Evolutionary conservation across 129 eudicot species (phyloP).

Genomic region (Calendula officinalis): DNA sequence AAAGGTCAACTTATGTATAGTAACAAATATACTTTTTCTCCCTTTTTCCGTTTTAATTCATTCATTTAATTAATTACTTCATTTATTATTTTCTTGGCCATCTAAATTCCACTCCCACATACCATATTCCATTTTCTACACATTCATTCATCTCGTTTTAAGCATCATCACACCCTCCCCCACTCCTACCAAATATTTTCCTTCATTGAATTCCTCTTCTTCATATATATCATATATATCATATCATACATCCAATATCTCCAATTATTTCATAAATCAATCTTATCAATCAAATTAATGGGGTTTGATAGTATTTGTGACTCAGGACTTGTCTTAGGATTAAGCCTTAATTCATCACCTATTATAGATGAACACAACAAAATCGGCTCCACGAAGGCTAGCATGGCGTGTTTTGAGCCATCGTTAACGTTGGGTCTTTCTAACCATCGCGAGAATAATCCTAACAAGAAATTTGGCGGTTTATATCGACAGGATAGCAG

Average conservation of each 20-base stretch:
- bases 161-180: slow-evolving; percentile 42
- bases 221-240: background rate
- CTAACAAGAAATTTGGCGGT: slow-evolving; percentile 16
- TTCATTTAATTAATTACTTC: slow-evolving; percentile 2
- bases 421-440: slow-evolving; percentile 66
- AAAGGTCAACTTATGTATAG: slow-evolving; percentile 35
- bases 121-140: slow-evolving; percentile 43
- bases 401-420: slow-evolving; percentile 48
- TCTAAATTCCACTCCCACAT: slow-evolving; percentile 26
- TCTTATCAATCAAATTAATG: slow-evolving; percentile 36
- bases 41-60: background rate
- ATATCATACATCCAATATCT: background rate
- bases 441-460: background rate
- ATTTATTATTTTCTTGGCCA: slow-evolving; percentile 27
- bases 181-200: slow-evolving; percentile 29
- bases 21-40: slow-evolving; percentile 4
- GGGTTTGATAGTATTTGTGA: slow-evolving; percentile 50
- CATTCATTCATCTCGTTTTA: slow-evolving; percentile 47
- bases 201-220: slow-evolving; percentile 21
- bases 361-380: slow-evolving; percentile 20
- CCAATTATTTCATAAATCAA: slow-evolving; percentile 16
- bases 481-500: slow-evolving; percentile 50
- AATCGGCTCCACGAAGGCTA: slow-evolving; percentile 13
- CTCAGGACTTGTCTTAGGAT: slow-evolving; percentile 56
- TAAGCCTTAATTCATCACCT: slow-evolving; percentile 46